Evolutionary conservation across 805 yeast species (phyloP).

Genomic region (Candida yuanshanica): DNA sequence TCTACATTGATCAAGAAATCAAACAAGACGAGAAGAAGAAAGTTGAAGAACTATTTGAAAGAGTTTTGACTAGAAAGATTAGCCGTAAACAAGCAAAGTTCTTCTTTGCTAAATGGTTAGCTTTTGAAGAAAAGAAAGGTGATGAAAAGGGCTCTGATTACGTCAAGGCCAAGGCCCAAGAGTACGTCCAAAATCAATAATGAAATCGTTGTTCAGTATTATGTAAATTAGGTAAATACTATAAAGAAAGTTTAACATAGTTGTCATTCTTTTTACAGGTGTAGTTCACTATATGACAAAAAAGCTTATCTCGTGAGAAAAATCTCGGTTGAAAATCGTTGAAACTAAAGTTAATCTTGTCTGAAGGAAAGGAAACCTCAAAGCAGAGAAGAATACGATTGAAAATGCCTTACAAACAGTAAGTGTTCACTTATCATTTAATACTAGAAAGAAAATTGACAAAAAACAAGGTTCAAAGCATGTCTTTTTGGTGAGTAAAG

Average conservation of each 20-base stretch:
- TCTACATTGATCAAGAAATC: slow-evolving; percentile 89
- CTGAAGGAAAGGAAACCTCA: too few relatives aligned
- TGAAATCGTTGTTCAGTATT: neutral
- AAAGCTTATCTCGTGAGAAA: too few relatives aligned
- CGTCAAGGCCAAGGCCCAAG: slow-evolving; percentile 87
- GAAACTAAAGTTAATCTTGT: too few relatives aligned
- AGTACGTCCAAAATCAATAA: slow-evolving; percentile 44
- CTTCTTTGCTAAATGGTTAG: slow-evolving; percentile 90
- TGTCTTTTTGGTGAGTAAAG: slow-evolving; percentile 65
- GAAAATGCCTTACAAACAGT: too few relatives aligned
- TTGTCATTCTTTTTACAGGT: too few relatives aligned
- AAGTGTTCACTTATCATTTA: neutral
- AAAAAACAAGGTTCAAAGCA: slow-evolving; percentile 40
- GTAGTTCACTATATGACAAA: too few relatives aligned
- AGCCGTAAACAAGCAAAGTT: slow-evolving; percentile 88
- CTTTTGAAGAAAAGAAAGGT: slow-evolving; percentile 62
- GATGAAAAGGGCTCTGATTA: slow-evolving; percentile 71
- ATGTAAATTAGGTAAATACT: slow-evolving; percentile 6
- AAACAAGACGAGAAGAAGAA: slow-evolving; percentile 60
- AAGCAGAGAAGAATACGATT: too few relatives aligned
- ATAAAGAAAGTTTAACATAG: neutral
- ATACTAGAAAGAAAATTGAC: neutral
- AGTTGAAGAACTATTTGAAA: slow-evolving; percentile 76
- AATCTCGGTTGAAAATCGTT: too few relatives aligned
- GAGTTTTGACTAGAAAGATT: slow-evolving; percentile 62